A percentile compares a stretch with the other conserved stretches of the same genome.
Evolutionary conservation across 2,329 filamentous ascomycete genomes (phyloP).

Genomic region (Colletotrichum tropicale): DNA sequence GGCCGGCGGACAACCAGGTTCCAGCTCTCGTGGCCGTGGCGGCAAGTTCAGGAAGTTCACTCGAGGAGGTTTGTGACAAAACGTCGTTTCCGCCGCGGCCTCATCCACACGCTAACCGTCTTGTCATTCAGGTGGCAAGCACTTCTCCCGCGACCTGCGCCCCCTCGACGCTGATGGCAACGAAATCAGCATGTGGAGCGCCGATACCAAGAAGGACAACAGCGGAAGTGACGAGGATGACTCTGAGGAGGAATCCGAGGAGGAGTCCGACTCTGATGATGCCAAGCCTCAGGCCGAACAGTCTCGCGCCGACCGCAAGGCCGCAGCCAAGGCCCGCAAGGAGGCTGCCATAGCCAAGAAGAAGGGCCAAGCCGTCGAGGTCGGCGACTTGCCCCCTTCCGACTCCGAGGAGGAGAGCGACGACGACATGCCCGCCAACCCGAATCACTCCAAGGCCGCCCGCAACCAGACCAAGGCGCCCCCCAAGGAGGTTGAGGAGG

Average conservation of each 20-base stretch:
- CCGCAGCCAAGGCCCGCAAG: conserved; percentile 88
- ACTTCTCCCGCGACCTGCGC: conserved; percentile 90
- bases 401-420: conserved; percentile 65
- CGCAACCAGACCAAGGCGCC: conserved; percentile 60
- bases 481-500: conserved; percentile 48
- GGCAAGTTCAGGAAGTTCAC: conserved; percentile 96
- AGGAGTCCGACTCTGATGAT: conserved; percentile 52
- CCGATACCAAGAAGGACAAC: conserved; percentile 52
- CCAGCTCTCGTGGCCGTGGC: conserved; percentile 75
- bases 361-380: conserved; percentile 73
- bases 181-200: conserved; percentile 85
- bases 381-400: conserved; percentile 84
- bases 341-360: conserved; percentile 83
- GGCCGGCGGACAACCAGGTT: conserved; percentile 50
- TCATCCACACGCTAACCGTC: conserved; percentile 15
- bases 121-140: conserved; percentile 77
- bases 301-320: conserved; percentile 86
- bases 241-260: conserved; percentile 56
- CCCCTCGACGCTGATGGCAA: conserved; percentile 90
- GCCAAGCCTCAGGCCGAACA: conserved; percentile 53
- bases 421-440: conserved; percentile 81
- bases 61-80: conserved; percentile 74
- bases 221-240: conserved; percentile 57
- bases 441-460: conserved; percentile 84
- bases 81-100: background rate